A percentile compares a stretch with the other conserved stretches of the same genome.
phyloP scores from a whole-genome alignment of 257 asterid species.

The Solanum appendiculatum region DNA sequence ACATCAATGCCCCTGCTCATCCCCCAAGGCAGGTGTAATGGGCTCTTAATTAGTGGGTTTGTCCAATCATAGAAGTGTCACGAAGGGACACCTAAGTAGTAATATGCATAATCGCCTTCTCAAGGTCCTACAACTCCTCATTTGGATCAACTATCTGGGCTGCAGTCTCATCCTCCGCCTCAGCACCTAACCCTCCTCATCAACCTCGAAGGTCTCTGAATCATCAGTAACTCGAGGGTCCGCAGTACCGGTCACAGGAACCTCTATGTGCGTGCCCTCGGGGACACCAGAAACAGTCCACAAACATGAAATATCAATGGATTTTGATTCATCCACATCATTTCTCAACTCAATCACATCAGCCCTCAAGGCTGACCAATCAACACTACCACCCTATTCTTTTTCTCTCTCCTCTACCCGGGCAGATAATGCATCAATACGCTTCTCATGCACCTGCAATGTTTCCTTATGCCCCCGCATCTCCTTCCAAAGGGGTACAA shows the following conservation, averaged over 20 bases:
- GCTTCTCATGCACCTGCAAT: not conserved
- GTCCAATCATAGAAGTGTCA: too few species aligned
- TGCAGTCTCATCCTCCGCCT: fast-evolving
- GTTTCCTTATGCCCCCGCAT: not conserved
- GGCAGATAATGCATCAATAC: too few species aligned
- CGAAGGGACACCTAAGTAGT: not conserved
- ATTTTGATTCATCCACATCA: not conserved
- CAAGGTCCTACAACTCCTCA: too few species aligned
- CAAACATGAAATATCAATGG: not conserved
- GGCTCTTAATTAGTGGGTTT: not conserved
- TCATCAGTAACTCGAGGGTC: not conserved
- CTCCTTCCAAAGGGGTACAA: not conserved
- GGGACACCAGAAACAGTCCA: not conserved
- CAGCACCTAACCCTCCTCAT: not conserved
- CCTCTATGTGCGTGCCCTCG: not conserved
- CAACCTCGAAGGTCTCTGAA: not conserved
- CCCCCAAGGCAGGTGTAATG: not conserved
- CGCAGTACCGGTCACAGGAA: too few species aligned
- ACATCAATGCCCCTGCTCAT: not conserved
- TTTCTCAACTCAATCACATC: too few species aligned
- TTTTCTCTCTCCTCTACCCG: too few species aligned
- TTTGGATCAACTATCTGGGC: too few species aligned
- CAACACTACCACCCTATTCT: too few species aligned
- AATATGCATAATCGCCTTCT: not conserved
- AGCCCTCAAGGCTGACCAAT: too few species aligned